These are phyloP conservation scores for Leucocoprinus sp. DNA, from an alignment of 768 basidiomycete species.

Conservation along the genomic window DNA sequence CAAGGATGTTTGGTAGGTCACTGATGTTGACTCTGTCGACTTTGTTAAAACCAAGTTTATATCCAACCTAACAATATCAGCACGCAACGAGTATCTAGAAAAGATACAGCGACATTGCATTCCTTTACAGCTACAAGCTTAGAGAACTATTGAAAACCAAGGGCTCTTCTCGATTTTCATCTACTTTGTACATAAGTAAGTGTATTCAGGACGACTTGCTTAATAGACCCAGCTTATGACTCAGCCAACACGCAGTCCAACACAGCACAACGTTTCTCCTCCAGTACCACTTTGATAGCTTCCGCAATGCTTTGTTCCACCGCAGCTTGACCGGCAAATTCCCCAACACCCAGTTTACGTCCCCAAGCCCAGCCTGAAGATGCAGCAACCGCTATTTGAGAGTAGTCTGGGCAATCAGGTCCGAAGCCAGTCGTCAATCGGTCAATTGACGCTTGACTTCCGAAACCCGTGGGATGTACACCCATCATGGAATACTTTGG, in stretches of 20 bases:
- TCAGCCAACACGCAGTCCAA: slow-evolving; percentile 49
- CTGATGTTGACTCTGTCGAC: slow-evolving; percentile 33
- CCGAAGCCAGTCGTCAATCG: slow-evolving; percentile 59
- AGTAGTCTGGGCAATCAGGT: slow-evolving; percentile 50
- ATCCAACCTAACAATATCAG: slow-evolving; percentile 31
- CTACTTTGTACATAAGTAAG: background rate
- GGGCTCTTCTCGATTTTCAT: too few species aligned
- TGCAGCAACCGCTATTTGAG: slow-evolving; percentile 57
- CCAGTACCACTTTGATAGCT: slow-evolving; percentile 45
- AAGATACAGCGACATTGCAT: too few species aligned
- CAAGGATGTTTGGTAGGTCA: slow-evolving; percentile 32
- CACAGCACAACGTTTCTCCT: slow-evolving; percentile 56
- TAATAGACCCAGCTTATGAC: background rate
- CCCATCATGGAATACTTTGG: slow-evolving; percentile 59
- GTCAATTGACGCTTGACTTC: slow-evolving; percentile 35
- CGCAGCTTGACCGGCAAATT: slow-evolving; percentile 15
- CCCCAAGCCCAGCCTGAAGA: slow-evolving; percentile 52
- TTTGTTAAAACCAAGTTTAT: slow-evolving; percentile 33
- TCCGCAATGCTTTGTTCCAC: slow-evolving; percentile 33
- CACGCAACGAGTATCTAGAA: slow-evolving; percentile 34
- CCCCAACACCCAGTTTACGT: slow-evolving; percentile 13
- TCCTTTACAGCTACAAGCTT: too few species aligned
- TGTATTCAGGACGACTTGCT: background rate
- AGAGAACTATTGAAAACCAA: too few species aligned
- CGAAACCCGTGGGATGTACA: slow-evolving; percentile 52